Evolutionary conservation across 2,329 filamentous ascomycete genomes (phyloP).

Genomic region (Biscogniauxia mediterranea): DNA sequence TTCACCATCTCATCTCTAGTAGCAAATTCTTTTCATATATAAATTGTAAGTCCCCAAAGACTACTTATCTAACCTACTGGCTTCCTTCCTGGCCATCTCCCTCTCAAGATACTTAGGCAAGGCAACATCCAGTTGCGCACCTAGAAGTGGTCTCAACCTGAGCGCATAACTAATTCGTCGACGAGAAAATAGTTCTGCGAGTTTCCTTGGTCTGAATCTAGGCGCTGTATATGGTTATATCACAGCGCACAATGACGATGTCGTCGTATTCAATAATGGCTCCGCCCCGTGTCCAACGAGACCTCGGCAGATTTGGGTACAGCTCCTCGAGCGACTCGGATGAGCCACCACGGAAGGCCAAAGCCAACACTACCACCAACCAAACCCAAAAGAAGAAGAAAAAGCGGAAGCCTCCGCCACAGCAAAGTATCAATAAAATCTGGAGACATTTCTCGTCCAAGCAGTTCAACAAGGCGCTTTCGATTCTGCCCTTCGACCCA

Average conservation of each 20-base stretch:
- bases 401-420: slow-evolving; percentile 58
- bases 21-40: not conserved
- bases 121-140: not conserved
- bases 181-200: not conserved
- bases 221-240: not conserved
- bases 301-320: slow-evolving; percentile 39
- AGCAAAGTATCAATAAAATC: slow-evolving; percentile 64
- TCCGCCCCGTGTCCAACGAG: slow-evolving; percentile 17
- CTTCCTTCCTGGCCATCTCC: not conserved
- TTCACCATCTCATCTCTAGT: not conserved
- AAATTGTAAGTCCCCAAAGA: not conserved
- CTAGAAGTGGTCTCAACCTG: not conserved
- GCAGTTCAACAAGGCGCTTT: slow-evolving; percentile 64
- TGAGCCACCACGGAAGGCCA: slow-evolving; percentile 38
- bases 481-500: slow-evolving; percentile 63
- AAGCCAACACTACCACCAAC: slow-evolving; percentile 25
- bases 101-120: too few relatives aligned
- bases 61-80: not conserved
- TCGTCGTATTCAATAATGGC: slow-evolving; percentile 9
- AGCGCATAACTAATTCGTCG: not conserved
- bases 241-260: not conserved
- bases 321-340: slow-evolving; percentile 52
- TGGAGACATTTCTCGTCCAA: slow-evolving; percentile 62
- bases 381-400: slow-evolving; percentile 56
- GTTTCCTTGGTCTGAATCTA: not conserved